A percentile compares a stretch with the other conserved stretches of the same genome.
Evolutionary conservation across 352 stramenopile species (phyloP).

Genomic region (Phytophthora pseudosyringae): DNA sequence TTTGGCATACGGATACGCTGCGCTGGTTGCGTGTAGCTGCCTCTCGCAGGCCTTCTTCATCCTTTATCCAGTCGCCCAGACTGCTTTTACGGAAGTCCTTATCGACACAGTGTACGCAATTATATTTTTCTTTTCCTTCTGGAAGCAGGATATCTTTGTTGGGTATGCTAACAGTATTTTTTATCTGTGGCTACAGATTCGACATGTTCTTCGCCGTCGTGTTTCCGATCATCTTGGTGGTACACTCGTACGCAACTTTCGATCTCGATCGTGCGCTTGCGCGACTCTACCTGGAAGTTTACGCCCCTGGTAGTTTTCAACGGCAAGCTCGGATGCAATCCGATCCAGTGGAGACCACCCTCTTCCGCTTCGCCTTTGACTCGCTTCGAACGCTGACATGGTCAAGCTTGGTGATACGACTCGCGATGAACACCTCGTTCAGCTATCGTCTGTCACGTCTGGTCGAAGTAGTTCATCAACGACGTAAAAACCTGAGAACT

Average conservation of each 20-base stretch:
- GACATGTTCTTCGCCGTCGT: slow-evolving; percentile 35
- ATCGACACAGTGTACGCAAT: slow-evolving; percentile 31
- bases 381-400: slow-evolving; percentile 23
- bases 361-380: slow-evolving; percentile 34
- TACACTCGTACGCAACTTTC: slow-evolving; percentile 28
- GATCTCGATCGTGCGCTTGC: slow-evolving; percentile 26
- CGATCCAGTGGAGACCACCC: slow-evolving; percentile 17
- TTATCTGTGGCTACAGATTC: slow-evolving; percentile 8
- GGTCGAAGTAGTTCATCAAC: slow-evolving; percentile 22
- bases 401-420: slow-evolving; percentile 9
- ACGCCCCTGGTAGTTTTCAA: slow-evolving; percentile 22
- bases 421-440: slow-evolving; percentile 36
- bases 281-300: slow-evolving; percentile 20
- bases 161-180: too few species aligned
- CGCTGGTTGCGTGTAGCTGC: slow-evolving; percentile 17
- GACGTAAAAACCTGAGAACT: background rate
- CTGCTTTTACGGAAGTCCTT: slow-evolving; percentile 32
- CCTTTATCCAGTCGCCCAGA: slow-evolving; percentile 3
- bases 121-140: background rate
- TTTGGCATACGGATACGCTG: slow-evolving; percentile 17
- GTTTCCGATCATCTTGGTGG: slow-evolving; percentile 27
- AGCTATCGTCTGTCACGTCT: slow-evolving; percentile 27
- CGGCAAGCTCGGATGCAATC: slow-evolving; percentile 16
- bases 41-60: slow-evolving; percentile 23
- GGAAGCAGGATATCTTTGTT: too few species aligned